Evolutionary conservation across 768 basidiomycete species (phyloP).

Genomic region (Trametes coccinea): DNA sequence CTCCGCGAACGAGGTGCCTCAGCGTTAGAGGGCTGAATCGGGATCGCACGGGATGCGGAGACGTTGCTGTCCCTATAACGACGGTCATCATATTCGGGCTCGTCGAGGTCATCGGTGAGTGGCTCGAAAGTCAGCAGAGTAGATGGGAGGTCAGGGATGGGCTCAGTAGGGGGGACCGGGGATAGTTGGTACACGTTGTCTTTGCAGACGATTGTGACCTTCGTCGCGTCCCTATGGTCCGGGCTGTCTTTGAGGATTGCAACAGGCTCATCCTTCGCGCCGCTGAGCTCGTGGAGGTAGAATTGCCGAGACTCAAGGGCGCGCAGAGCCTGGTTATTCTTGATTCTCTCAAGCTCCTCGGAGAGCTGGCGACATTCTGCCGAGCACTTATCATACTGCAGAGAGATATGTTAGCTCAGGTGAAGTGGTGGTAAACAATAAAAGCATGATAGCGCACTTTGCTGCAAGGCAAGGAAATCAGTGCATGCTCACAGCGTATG

Average conservation of each 20-base stretch:
- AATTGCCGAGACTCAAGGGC: constrained; percentile 20
- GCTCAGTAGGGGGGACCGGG: constrained; percentile 28
- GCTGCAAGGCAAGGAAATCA: constrained; percentile 17
- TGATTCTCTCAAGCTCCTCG: constrained; percentile 26
- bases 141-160: constrained; percentile 26
- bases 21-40: constrained; percentile 18
- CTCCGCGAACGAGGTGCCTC: constrained; percentile 24
- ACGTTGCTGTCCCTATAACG: constrained; percentile 4
- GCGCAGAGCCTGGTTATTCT: constrained; percentile 10
- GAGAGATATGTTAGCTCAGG: not conserved
- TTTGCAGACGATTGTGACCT: constrained; percentile 18
- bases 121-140: constrained; percentile 26
- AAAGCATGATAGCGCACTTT: constrained; percentile 27
- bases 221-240: constrained; percentile 12
- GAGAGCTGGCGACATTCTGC: constrained; percentile 25
- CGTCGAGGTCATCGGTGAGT: constrained; percentile 29
- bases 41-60: constrained; percentile 28
- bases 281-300: constrained; percentile 20
- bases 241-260: constrained; percentile 21
- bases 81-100: constrained; percentile 24
- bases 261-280: constrained; percentile 20
- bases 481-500: not conserved
- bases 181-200: constrained; percentile 30
- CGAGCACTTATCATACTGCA: constrained; percentile 23
- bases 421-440: not conserved